A percentile compares a stretch with the other conserved stretches of the same genome.
These are phyloP conservation scores for Acrodontium crateriforme DNA, from an alignment of 2,329 filamentous ascomycete genomes.

Conservation along the genomic window DNA sequence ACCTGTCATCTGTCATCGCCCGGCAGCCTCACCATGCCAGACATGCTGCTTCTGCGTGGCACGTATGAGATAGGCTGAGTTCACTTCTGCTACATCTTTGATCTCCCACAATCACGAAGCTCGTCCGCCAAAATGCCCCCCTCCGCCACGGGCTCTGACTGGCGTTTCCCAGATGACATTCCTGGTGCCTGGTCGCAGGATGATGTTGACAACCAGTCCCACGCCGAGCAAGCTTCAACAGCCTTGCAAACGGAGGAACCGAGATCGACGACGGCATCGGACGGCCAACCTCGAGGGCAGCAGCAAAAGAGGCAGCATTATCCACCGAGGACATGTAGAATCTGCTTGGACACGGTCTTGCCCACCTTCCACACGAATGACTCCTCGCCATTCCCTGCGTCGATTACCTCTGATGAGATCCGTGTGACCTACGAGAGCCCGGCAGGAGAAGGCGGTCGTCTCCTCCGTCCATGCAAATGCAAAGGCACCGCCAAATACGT, in stretches of 20 bases:
- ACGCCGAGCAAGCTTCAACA: constrained; percentile 5
- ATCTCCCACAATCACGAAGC: too few species aligned
- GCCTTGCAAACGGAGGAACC: constrained; percentile 1
- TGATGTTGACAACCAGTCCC: constrained; percentile 6
- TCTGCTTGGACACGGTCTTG: constrained; percentile 64
- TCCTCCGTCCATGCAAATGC: constrained; percentile 85
- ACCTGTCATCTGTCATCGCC: too few species aligned
- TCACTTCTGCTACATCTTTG: too few species aligned
- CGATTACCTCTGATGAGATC: too few species aligned
- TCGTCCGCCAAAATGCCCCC: constrained; percentile 29
- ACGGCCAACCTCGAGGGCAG: constrained; percentile 9
- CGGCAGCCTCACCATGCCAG: too few species aligned
- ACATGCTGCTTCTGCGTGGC: too few species aligned
- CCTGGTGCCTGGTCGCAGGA: constrained; percentile 20
- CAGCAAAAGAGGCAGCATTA: constrained; percentile 38
- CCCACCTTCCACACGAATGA: constrained; percentile 41
- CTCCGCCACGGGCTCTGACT: constrained; percentile 26
- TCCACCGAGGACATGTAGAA: constrained; percentile 66
- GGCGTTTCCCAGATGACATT: constrained; percentile 34
- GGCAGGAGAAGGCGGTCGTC: constrained; percentile 53
- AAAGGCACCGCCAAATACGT: constrained; percentile 89
- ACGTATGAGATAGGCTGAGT: too few species aligned
- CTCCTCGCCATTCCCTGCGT: constrained; percentile 36
- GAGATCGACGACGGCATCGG: neutral
- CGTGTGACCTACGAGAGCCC: constrained; percentile 54